Conservation (phyloP, 345 rosid species). For the Lumnitzera racemosa region DNA sequence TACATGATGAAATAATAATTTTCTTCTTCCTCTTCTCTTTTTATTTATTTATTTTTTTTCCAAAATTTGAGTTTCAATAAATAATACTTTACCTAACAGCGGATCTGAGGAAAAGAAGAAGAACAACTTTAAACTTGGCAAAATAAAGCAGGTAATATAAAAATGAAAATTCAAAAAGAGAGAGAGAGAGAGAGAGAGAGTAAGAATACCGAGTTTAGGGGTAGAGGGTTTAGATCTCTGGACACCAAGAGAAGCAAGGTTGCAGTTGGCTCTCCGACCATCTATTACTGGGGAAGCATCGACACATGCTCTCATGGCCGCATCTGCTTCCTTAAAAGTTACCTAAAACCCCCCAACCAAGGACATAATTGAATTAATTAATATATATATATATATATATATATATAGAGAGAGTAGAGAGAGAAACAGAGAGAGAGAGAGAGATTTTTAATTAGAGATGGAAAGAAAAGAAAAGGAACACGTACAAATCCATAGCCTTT, state of each 20-base stretch:
- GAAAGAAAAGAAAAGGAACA: not conserved
- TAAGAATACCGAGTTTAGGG: conserved; percentile 66
- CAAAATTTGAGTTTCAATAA: too few species aligned
- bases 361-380: not conserved
- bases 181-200: not conserved
- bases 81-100: too few species aligned
- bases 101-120: too few species aligned
- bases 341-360: conserved; percentile 35
- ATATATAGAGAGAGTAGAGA: not conserved
- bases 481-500: conserved; percentile 98
- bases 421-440: not conserved
- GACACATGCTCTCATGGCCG: conserved; percentile 88
- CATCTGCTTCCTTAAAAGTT: conserved; percentile 88
- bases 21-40: too few species aligned
- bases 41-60: too few species aligned
- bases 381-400: not conserved
- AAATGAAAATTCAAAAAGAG: not conserved
- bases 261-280: conserved; percentile 96
- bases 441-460: too few species aligned
- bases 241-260: conserved; percentile 88
- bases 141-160: too few species aligned
- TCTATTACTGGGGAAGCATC: conserved; percentile 96
- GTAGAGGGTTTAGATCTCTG: conserved; percentile 98
- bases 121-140: too few species aligned
- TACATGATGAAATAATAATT: too few species aligned